phyloP scores from a whole-genome alignment of 2,329 filamentous ascomycete genomes.

The Berkeleyomyces basicola region DNA sequence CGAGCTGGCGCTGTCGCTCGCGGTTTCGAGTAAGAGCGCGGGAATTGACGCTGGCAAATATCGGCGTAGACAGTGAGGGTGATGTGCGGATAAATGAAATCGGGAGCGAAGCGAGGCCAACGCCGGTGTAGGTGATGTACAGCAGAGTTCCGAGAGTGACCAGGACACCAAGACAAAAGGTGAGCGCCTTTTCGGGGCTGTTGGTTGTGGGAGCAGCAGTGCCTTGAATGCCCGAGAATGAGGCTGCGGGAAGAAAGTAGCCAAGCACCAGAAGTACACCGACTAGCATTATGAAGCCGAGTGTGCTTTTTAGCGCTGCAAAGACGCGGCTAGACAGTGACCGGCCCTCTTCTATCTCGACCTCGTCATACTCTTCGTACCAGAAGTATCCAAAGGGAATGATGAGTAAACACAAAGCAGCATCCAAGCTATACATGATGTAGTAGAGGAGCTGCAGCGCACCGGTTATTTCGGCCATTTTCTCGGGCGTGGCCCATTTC shows the following conservation, averaged over 20 bases:
- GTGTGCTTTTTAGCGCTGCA: conserved; percentile 81
- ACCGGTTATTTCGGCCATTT: conserved; percentile 59
- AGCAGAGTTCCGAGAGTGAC: conserved; percentile 73
- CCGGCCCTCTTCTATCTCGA: conserved; percentile 64
- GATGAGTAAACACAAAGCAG: conserved; percentile 70
- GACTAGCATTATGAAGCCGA: conserved; percentile 65
- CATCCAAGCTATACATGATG: conserved; percentile 78
- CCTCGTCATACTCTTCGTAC: conserved; percentile 94
- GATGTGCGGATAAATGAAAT: conserved; percentile 85
- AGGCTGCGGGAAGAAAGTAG: conserved; percentile 70
- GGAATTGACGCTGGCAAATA: conserved; percentile 58
- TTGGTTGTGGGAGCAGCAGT: conserved; percentile 36
- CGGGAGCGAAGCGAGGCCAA: conserved; percentile 75
- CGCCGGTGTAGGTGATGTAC: conserved; percentile 76
- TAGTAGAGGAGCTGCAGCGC: conserved; percentile 87
- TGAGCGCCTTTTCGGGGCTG: conserved; percentile 80
- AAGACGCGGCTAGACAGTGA: conserved; percentile 54
- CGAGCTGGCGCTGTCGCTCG: conserved; percentile 81
- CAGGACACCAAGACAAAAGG: conserved; percentile 77
- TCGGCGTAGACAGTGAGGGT: conserved; percentile 67
- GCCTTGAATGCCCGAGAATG: conserved; percentile 72
- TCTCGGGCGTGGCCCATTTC: conserved; percentile 78
- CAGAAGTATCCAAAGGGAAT: conserved; percentile 97
- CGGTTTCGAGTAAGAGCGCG: conserved; percentile 73
- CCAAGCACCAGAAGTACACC: conserved; percentile 77